Evolutionary conservation across 306 rosid species (phyloP), one percentile per base, ranked within the genome.

Genomic region (Astragalus membranaceus): DNA sequence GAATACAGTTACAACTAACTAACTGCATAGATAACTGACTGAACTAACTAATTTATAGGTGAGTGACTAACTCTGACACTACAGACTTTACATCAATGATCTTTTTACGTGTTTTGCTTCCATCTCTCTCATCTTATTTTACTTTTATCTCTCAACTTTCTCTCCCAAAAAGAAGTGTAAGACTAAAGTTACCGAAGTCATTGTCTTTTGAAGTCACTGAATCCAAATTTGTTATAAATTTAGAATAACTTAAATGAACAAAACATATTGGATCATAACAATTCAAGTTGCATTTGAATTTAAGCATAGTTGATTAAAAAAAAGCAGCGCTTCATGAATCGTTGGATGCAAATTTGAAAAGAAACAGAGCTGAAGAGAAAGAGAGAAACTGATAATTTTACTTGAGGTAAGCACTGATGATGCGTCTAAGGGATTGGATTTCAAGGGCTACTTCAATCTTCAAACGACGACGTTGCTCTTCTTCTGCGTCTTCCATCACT

Each of bases 381-480:
- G 5, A 15, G 5, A 55, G 1, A 8, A 2, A 1, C 2, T 15
- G 15, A 7, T 11, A 7, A 36, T 20, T 42, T 7, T 88, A 94
- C 98, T 94, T 94, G 85, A 94, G 96, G 49, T 87, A 90, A 51
- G 97, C 98, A 78, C 95, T 83, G 68, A 90, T 52, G 78, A 94
- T 94, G 70, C 98, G 98, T 71, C 91, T 56, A 11, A 94, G 96
- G 33, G 98, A 94, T 73, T 94, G 81, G 70, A 88, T 78, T 83
- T 94, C 98, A 29, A 88, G 96, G 59, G 86, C 92, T 86, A 90
- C 98, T 83, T 94, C 98, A 8, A 81, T 89, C 85, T 88, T 81
- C 80, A 80, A 64, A 67, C 66, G 95, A 57, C 85, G 98, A 42
- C 71, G 84, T 59, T 77, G 84, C 39, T 84, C 86, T 33, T 76